A percentile compares a stretch with the other conserved stretches of the same genome.
phyloP scores from a whole-genome alignment of 441 rosid species.

The Adansonia rubrostipa region DNA sequence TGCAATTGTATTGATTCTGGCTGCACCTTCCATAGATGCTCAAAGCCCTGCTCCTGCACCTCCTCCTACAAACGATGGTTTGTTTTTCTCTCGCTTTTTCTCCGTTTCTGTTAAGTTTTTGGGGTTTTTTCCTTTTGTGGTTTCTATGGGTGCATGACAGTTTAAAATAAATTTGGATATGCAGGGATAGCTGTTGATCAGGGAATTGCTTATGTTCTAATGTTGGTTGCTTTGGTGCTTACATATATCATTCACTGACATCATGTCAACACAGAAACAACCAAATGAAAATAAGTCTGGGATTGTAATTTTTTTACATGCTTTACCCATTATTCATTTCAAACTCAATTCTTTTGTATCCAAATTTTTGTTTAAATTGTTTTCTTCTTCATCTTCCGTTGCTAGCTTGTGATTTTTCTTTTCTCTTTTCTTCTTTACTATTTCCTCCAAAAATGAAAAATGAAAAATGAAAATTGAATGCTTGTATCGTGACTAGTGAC shows the following conservation, averaged over 20 bases:
- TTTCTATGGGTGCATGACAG: neutral
- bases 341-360: neutral
- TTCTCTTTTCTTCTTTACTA: too few relatives aligned
- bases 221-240: conserved; percentile 35
- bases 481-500: neutral
- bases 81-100: neutral
- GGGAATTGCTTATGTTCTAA: conserved; percentile 36
- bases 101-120: neutral
- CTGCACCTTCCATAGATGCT: conserved; percentile 16
- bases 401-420: too few relatives aligned
- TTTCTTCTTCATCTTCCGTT: neutral
- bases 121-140: neutral
- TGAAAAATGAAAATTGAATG: neutral
- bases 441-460: too few relatives aligned
- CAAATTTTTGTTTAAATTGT: neutral
- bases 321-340: neutral
- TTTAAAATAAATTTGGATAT: neutral
- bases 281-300: neutral
- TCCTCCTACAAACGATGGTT: conserved; percentile 33
- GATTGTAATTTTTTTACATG: neutral
- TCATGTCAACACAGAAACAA: neutral
- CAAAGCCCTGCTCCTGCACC: conserved; percentile 32
- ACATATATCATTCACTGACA: conserved; percentile 34
- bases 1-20: conserved; percentile 1
- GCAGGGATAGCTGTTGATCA: conserved; percentile 37